Base-by-base conservation (phyloP, 1,284 basidiomycete species). In the Apiotrichum montevideense region DNA sequence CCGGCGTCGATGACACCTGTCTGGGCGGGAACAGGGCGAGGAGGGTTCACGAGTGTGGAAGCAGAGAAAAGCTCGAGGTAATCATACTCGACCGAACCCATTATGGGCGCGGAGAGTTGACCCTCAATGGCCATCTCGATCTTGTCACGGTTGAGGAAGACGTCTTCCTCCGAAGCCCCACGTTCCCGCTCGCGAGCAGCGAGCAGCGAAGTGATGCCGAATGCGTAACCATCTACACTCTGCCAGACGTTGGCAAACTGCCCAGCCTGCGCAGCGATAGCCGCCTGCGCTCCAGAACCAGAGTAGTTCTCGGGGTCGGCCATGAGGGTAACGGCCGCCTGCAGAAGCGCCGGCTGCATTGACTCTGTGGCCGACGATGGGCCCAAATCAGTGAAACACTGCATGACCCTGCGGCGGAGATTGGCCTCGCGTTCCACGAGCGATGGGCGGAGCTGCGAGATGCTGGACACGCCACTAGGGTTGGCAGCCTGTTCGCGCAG, bases 1-100 rank as follows among this genome's bases (percentile, higher is more conserved):
- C 91, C 87, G 2, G 88, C 86, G 71, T 98, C 90, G 29, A 97
- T 88, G 3, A 91, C 87, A 8, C 88, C 85, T 0, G 91, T 94
- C 1, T 84, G 81, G 0, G 91, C 80, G 0, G 93, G 87, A 3
- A 89, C 84, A 72, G 54, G 80, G 74, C 66, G 85, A 79, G 72
- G 63, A 15, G 59, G 43, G 8, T 54, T 52, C 3, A 60, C 54
- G 1, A 68, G 34, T 0, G 63, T 51, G 2, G 49, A 45, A 3
- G 69, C 60, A 2, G 61, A 61, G 51, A 87, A 90, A 3, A 96
- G 77, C 1, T 85, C 82, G 3, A 94, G 80, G 2, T 87, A 84
- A 65, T 98, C 93, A 67, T 96, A 86, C 73, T 97, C 94, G 51
- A 85, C 83, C 2, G 88, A 89, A 9, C 87, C 86, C 8, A 95